Evolutionary conservation across 306 rosid species (phyloP).

Genomic region (Rosa rugosa): DNA sequence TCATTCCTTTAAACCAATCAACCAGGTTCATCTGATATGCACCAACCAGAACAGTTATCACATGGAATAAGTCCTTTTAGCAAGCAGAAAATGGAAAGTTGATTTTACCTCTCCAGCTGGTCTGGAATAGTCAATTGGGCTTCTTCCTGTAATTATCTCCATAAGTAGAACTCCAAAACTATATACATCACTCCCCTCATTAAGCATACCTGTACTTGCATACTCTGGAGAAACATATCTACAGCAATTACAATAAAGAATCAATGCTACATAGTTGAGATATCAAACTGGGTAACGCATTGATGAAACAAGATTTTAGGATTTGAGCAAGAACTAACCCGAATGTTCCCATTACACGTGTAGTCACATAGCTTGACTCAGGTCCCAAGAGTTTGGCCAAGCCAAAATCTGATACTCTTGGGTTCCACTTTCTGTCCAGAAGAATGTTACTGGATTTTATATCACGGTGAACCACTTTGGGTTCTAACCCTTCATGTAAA

Average conservation of each 20-base stretch:
- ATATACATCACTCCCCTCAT: conserved; percentile 89
- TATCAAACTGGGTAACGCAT: background rate
- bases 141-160: conserved; percentile 97
- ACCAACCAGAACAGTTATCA: conserved; percentile 16
- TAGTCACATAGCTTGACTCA: conserved; percentile 79
- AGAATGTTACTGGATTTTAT: conserved; percentile 95
- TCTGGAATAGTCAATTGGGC: conserved; percentile 87
- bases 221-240: conserved; percentile 98
- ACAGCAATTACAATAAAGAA: conserved; percentile 22
- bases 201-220: conserved; percentile 96
- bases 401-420: conserved; percentile 95
- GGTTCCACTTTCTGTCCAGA: conserved; percentile 83
- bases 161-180: conserved; percentile 93
- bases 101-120: conserved; percentile 85
- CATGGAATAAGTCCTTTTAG: conserved; percentile 2
- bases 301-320: conserved; percentile 12
- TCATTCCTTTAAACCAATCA: conserved; percentile 95
- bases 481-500: conserved; percentile 96
- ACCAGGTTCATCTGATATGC: conserved; percentile 87
- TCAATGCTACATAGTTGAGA: conserved; percentile 2
- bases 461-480: conserved; percentile 97
- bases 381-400: conserved; percentile 93
- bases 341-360: conserved; percentile 98
- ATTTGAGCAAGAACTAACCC: conserved; percentile 50
- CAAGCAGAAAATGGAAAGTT: conserved; percentile 9